Evolutionary conservation across 208 protist species (phyloP).

Genomic region (Acanthamoeba divionensis): DNA sequence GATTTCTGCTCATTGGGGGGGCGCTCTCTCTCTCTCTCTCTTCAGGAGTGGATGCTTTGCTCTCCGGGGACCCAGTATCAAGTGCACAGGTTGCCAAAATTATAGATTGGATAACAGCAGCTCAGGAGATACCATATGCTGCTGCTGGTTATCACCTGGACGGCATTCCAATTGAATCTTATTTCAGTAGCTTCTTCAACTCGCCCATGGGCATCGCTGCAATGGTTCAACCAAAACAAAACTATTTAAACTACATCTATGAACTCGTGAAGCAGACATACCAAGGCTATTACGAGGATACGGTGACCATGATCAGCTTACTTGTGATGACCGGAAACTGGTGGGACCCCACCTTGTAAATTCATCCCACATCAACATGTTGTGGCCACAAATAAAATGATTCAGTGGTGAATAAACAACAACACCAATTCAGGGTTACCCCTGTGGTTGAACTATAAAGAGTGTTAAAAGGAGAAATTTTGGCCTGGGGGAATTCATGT

Average conservation of each 20-base stretch:
- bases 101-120: neutral
- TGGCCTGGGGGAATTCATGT: too few species aligned
- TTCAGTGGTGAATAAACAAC: too few species aligned
- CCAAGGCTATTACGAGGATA: constrained; percentile 9
- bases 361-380: too few species aligned
- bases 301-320: neutral
- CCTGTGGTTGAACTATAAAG: too few species aligned
- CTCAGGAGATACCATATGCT: neutral
- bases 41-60: neutral
- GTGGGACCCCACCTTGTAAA: too few species aligned
- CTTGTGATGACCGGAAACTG: neutral
- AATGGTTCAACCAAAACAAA: neutral
- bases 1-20: neutral
- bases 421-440: too few species aligned
- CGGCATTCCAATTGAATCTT: neutral
- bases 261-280: neutral
- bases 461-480: too few species aligned
- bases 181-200: neutral
- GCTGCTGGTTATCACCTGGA: neutral
- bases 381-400: too few species aligned
- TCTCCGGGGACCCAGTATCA: neutral
- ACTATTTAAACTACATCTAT: neutral
- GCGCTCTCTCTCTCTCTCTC: neutral
- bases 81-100: neutral
- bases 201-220: constrained; percentile 8